Percentiles rank a stretch among this genome's conserved stretches.
Evolutionary conservation across 768 basidiomycete genomes (phyloP).

Genomic region (Heimioporus sp.): DNA sequence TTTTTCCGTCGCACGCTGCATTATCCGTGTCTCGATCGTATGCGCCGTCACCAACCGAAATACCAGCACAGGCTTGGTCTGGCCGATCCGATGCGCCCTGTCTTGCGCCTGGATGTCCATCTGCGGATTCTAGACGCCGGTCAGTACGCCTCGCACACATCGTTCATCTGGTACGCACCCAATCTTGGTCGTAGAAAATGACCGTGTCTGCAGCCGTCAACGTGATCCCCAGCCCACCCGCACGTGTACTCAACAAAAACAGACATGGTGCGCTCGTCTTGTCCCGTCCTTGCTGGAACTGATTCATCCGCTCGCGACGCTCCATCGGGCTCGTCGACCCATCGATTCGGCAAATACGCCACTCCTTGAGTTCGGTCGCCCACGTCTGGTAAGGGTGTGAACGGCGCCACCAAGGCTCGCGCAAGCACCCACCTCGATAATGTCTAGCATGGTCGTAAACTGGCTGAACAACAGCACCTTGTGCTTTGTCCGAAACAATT

Average conservation of each 20-base stretch:
- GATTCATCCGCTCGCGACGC: constrained; percentile 80
- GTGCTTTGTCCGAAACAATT: constrained; percentile 75
- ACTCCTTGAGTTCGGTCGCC: constrained; percentile 81
- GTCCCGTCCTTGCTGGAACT: constrained; percentile 75
- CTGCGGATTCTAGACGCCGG: constrained; percentile 73
- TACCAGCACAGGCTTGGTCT: constrained; percentile 86
- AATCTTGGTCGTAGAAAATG: constrained; percentile 22
- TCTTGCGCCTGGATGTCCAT: constrained; percentile 97
- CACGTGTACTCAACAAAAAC: constrained; percentile 90
- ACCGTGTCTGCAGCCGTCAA: constrained; percentile 63
- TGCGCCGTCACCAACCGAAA: constrained; percentile 85
- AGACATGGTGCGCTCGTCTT: constrained; percentile 61
- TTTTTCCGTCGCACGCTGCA: constrained; percentile 85
- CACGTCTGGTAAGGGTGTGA: constrained; percentile 44
- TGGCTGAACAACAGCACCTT: constrained; percentile 90
- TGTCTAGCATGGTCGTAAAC: constrained; percentile 94
- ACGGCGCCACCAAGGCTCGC: not conserved
- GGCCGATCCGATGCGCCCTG: constrained; percentile 93
- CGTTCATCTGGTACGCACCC: constrained; percentile 17
- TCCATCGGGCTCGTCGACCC: constrained; percentile 79
- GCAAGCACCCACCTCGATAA: constrained; percentile 69
- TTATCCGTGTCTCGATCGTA: constrained; percentile 90
- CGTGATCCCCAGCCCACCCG: constrained; percentile 96
- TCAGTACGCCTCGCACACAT: not conserved
- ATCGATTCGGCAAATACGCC: constrained; percentile 89